These are phyloP conservation scores for Lepidium africanum DNA, from an alignment of 345 rosid species.

Conservation along the genomic window DNA sequence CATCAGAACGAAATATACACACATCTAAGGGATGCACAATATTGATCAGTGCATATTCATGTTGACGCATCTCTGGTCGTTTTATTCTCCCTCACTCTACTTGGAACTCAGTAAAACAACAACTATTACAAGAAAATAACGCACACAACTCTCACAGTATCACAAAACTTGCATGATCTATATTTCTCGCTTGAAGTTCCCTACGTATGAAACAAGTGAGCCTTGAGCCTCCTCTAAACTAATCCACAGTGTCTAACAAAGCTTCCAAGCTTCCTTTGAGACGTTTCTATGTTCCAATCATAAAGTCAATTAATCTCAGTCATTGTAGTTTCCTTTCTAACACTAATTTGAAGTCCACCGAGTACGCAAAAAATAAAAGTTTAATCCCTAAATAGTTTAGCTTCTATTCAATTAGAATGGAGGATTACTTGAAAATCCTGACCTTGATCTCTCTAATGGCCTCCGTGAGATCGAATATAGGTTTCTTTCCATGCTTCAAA, in stretches of 20 bases:
- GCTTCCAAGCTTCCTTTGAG: not conserved
- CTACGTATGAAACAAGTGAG: not conserved
- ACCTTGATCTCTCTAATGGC: conserved; percentile 91
- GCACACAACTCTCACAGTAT: not conserved
- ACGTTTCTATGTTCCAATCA: not conserved
- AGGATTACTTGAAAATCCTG: not conserved
- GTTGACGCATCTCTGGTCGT: not conserved
- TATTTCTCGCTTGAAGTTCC: not conserved
- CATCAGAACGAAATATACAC: not conserved
- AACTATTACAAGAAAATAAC: not conserved
- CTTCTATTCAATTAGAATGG: not conserved
- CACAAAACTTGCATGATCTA: not conserved
- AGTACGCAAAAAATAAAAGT: not conserved
- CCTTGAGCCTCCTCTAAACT: not conserved
- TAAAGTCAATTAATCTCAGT: not conserved
- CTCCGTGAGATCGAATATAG: conserved; percentile 68
- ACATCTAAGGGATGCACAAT: not conserved
- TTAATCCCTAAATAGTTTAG: not conserved
- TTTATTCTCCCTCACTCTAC: not conserved
- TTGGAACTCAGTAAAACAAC: not conserved
- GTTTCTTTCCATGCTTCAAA: conserved; percentile 46
- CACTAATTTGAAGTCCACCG: not conserved
- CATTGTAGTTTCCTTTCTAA: not conserved
- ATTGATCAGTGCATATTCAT: not conserved
- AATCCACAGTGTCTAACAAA: not conserved